Conservation (phyloP, 148 eudicot genomes). For the Oxyria digyna region DNA sequence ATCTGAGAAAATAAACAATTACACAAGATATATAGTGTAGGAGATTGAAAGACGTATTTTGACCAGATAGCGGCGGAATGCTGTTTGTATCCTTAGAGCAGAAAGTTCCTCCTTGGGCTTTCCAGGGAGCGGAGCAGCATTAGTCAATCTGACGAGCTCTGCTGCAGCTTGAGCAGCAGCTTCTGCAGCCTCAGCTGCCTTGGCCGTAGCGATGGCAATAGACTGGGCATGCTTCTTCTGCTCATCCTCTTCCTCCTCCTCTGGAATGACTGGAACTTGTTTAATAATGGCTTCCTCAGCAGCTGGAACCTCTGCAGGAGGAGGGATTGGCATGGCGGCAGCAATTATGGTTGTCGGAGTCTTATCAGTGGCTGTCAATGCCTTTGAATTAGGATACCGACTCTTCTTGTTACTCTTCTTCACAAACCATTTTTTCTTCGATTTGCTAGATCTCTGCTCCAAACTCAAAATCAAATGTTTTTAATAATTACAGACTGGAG, state of each 20-base stretch:
- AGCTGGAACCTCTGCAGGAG: conserved; percentile 6
- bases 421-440: conserved; percentile 39
- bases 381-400: conserved; percentile 14
- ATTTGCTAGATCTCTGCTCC: conserved; percentile 39
- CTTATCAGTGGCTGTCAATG: not conserved
- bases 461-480: conserved; percentile 1
- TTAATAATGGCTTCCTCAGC: not conserved
- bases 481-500: no score
- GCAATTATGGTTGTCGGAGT: not conserved
- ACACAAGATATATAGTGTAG: not conserved
- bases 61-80: conserved; percentile 79
- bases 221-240: conserved; percentile 35
- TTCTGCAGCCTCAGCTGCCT: conserved; percentile 41
- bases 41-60: not conserved
- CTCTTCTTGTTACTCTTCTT: conserved; percentile 40
- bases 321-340: conserved; percentile 12
- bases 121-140: conserved; percentile 24
- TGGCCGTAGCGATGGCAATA: conserved; percentile 28
- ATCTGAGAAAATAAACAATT: not conserved
- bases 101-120: conserved; percentile 61
- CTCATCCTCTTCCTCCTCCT: conserved; percentile 28
- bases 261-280: conserved; percentile 1
- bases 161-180: conserved; percentile 48
- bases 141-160: conserved; percentile 33
- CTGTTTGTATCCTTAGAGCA: conserved; percentile 67